Base-by-base conservation (phyloP, 192 early-diverging fungal species). In the Backusella circina region DNA sequence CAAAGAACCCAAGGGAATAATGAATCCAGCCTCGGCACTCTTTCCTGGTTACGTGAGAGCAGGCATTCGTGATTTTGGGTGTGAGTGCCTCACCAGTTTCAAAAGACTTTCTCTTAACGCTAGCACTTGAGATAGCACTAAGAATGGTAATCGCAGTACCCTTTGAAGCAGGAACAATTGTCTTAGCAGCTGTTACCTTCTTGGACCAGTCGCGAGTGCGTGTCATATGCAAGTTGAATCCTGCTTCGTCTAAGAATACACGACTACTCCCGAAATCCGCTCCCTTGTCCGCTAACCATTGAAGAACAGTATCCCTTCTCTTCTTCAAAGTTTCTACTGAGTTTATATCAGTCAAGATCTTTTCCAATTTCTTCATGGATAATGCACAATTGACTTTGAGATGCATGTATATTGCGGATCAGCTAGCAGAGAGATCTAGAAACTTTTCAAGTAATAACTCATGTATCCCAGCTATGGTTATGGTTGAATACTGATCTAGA, bases 231-330 rank as follows among this genome's bases (percentile, higher is more conserved):
- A 77, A 35, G 66, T 77, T 67, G 71, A 77, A 77, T 18, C 76
- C 76, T 41, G 76, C 76, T 35, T 71, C 76, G 72, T 77, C 76
- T 9, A 77, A 71, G 37, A 77, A 77, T 18, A 77, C 70, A 28
- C 61, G 28, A 23, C 65, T 36, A 10, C 33, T 28, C 12, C 5
- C 21, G 4, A n/a, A 67, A 3, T 77, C 64, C 1, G 9, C 9
- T 32, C 26, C 65, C 26, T 54, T 23, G 9, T 54, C 21, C 2
- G 15, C 21, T 23, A 54, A 3, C 15, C 9, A 54, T 23, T 54
- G 16, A 15, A 54, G 9, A 3, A 23, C 7, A 7, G 15, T n/a
- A 2, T n/a, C 21, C 15, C 7, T 54, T 54, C 50, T 54, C 21
- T 54, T 15, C 3, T 54, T 54, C 50, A 54, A 54, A 54, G 50